These are phyloP conservation scores for Erigeron philadelphicus DNA, from an alignment of 140 eudicot species.

Conservation along the genomic window DNA sequence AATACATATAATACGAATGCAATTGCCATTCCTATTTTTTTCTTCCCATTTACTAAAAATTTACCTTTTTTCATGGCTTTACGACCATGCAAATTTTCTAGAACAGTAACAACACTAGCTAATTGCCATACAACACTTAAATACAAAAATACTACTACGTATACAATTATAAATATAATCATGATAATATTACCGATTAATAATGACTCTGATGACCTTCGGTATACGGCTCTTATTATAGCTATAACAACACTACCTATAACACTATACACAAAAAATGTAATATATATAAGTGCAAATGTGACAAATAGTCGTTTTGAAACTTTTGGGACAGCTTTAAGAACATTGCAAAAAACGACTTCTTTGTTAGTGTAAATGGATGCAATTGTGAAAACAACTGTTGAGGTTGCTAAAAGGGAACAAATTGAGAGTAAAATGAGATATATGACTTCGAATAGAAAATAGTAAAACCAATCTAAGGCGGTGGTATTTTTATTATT, in stretches of 20 bases:
- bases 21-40: constrained; percentile 24
- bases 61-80: constrained; percentile 47
- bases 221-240: not conserved
- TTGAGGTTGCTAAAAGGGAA: not conserved
- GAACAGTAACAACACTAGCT: constrained; percentile 50
- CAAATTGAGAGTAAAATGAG: not conserved
- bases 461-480: not conserved
- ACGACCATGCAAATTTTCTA: constrained; percentile 40
- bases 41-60: constrained; percentile 32
- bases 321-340: constrained; percentile 48
- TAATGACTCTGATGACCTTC: not conserved
- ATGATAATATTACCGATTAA: not conserved
- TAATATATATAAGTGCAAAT: constrained; percentile 32
- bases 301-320: constrained; percentile 48
- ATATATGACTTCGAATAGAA: not conserved
- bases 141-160: constrained; percentile 34
- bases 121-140: constrained; percentile 45
- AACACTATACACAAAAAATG: constrained; percentile 29
- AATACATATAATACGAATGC: constrained; percentile 30
- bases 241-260: not conserved
- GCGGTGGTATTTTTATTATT: not conserved
- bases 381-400: constrained; percentile 25
- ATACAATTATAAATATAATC: not conserved
- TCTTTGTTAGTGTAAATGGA: constrained; percentile 15
- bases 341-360: constrained; percentile 28